phyloP scores from a whole-genome alignment of 2,329 filamentous ascomycete genomes.

The Scorias spongiosa region DNA sequence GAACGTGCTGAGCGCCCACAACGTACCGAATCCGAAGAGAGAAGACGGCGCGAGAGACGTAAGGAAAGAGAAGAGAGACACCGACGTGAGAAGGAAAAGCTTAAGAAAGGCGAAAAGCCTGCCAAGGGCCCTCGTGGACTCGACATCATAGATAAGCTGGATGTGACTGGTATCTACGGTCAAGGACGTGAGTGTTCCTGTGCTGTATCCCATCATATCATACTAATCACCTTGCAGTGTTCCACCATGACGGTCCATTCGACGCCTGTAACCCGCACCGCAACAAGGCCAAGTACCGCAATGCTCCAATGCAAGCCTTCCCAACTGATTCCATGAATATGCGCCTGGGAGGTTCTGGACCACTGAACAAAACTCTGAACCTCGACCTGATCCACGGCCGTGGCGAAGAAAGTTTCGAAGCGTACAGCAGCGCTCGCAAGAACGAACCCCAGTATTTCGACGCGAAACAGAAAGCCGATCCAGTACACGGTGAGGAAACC shows the following conservation, averaged over 20 bases:
- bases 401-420: conserved; percentile 71
- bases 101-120: conserved; percentile 23
- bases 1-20: conserved; percentile 10
- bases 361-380: conserved; percentile 66
- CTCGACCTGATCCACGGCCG: conserved; percentile 78
- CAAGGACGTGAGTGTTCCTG: conserved; percentile 55
- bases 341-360: conserved; percentile 72
- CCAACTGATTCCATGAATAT: conserved; percentile 88
- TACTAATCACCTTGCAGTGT: conserved; percentile 41
- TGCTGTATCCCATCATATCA: background rate
- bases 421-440: conserved; percentile 46
- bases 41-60: conserved; percentile 31
- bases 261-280: conserved; percentile 92
- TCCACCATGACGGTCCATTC: conserved; percentile 95
- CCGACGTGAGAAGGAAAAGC: conserved; percentile 26
- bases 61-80: conserved; percentile 39
- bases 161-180: conserved; percentile 91
- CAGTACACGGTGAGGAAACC: conserved; percentile 71
- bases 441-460: conserved; percentile 41
- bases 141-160: conserved; percentile 91
- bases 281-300: conserved; percentile 67
- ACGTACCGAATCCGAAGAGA: conserved; percentile 32
- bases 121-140: conserved; percentile 35
- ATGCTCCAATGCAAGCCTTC: conserved; percentile 92
- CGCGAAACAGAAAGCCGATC: conserved; percentile 48